Evolutionary conservation across 768 basidiomycete genomes (phyloP).

Genomic region (Naematelia encephala): DNA sequence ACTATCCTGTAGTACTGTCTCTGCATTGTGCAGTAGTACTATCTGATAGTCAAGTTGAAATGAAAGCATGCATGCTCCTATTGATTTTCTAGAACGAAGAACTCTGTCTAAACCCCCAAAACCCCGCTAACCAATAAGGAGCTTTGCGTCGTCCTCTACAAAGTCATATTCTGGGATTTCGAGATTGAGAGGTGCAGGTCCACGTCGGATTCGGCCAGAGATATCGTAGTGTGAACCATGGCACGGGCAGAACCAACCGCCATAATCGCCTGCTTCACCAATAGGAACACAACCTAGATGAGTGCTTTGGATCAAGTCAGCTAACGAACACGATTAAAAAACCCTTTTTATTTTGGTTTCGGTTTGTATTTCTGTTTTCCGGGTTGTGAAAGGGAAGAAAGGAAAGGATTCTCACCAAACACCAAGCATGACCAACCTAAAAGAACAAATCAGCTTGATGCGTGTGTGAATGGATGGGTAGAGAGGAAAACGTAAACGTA

Average conservation of each 20-base stretch:
- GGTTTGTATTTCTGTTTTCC: too few species aligned
- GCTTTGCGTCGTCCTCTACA: constrained; percentile 79
- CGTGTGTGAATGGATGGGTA: background rate
- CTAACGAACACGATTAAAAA: too few species aligned
- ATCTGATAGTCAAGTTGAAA: too few species aligned
- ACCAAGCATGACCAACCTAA: constrained; percentile 55
- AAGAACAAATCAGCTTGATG: constrained; percentile 11
- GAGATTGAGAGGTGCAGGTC: constrained; percentile 94
- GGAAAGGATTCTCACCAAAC: constrained; percentile 30
- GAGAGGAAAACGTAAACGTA: constrained; percentile 54
- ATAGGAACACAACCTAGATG: constrained; percentile 98
- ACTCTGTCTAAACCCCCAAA: background rate
- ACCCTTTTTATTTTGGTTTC: too few species aligned
- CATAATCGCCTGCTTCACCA: constrained; percentile 92
- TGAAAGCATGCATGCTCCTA: background rate
- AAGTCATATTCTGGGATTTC: constrained; percentile 87
- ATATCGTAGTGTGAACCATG: constrained; percentile 96
- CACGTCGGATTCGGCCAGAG: constrained; percentile 91
- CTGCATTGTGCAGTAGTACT: too few species aligned
- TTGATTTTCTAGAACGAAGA: too few species aligned
- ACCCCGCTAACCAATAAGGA: constrained; percentile 69
- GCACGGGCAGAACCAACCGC: constrained; percentile 99
- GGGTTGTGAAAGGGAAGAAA: background rate
- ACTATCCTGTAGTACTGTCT: too few species aligned
- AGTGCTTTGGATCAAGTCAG: constrained; percentile 56